Evolutionary conservation across 2,329 filamentous ascomycete species (phyloP), one percentile per base, ranked within the genome.

Genomic region (Alternaria hordeiaustralica): DNA sequence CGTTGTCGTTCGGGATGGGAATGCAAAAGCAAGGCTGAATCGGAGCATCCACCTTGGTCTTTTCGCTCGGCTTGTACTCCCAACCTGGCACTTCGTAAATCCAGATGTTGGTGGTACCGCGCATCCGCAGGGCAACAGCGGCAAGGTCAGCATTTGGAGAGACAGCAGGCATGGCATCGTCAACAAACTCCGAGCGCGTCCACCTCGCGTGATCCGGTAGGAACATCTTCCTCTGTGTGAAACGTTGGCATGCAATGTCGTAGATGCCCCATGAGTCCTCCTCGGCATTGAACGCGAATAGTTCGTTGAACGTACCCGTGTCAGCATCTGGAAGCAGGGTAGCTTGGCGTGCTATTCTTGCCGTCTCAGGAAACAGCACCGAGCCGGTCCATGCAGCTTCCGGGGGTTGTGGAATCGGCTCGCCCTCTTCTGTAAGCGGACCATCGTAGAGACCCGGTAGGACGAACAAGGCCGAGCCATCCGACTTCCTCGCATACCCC

Each of bases 201-300:
- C 76, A 81, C 20, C 74, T 71, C 59, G 79, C 75, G 51, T 78
- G 76, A 44, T 80, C 78, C 0, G 79, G 79, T 23, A 79, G 58
- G 26, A 79, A 79, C 71, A 79, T 78, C 50, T 80, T 80, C 23
- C 74, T 68, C 57, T 79, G 75, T 5, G 77, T 79, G 63, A 81
- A 82, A 5, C 75, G 72, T 60, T 78, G 77, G 23, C 71, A 75
- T 1, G 75, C 74, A 58, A 81, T 76, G 45, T 82, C 80, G 62
- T 79, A 81, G 30, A 82, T 75, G 5, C 79, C 79, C 78, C 79
- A 82, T 2, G 75, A 77, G 57, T 81, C 78, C 46, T 80, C 75
- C 50, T 81, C 74, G 6, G 79, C 73, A 46, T 81, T 79, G 69
- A 80, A 81, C 20, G 79, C 80, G 64, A 82, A 80, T 3, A 82